Base-by-base conservation (phyloP, 2,329 filamentous ascomycete species). In the Penicillium sp. region DNA sequence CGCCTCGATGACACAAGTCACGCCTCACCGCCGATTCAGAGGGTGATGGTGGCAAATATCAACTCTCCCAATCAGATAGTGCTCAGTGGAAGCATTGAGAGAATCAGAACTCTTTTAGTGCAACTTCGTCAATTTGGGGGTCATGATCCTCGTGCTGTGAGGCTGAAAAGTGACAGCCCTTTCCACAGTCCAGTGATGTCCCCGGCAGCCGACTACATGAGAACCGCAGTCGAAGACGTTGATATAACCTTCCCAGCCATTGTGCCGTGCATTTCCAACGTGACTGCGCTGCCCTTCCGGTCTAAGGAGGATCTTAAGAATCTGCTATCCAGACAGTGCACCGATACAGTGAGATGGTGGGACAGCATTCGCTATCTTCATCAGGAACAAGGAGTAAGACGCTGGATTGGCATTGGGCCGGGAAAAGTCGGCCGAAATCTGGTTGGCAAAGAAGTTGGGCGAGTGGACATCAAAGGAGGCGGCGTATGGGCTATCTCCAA, bases 61-160 rank as follows among this genome's bases (percentile, higher is more conserved):
- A 97, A 97, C 74, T 89, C 86, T 68, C 93, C 90, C 74, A 95
- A 95, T 67, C 92, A 97, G 73, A 95, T 97, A 62, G 92, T 96
- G 44, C 77, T 97, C 45, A 93, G 88, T 65, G 92, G 92, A 31
- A 92, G 84, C 69, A 85, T 96, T 46, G 84, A 86, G 61, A 80
- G 84, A 59, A 95, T 96, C 68, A 84, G 83, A 62, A 86, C 84
- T 49, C 81, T 96, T 15, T 75, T 96, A 46, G 84, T 88, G 9
- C 90, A 96, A 66, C 78, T 97, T 50, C 78, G 90, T 44, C 89
- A 95, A 66, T 96, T 95, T 66, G 82, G 89, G 8, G 91, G 91
- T 9, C 90, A 96, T 67, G 92, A 96, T 69, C 91, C 92, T 3
- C 79, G 92, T 46, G 88, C 89, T 9, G 90, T 97, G 41, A 79